Evolutionary conservation across 75 land plant genomes (phyloP).

Genomic region (Adiantum capillusveneris): DNA sequence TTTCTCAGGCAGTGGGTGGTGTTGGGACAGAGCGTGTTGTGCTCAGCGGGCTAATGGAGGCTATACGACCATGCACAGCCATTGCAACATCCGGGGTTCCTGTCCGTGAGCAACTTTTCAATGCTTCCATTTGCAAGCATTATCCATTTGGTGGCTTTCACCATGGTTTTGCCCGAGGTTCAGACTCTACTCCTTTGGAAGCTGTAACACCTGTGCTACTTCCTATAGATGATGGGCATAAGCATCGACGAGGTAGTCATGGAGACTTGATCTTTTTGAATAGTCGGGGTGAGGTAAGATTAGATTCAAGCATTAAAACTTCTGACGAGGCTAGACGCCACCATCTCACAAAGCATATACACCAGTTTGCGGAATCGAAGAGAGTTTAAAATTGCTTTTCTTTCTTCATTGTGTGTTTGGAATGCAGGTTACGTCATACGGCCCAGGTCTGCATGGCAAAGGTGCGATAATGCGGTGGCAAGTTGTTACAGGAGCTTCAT

Average conservation of each 20-base stretch:
- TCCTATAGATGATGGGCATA: slow-evolving; percentile 64
- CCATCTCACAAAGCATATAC: no score
- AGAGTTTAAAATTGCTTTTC: no score
- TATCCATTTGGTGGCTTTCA: slow-evolving; percentile 63
- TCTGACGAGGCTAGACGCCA: not conserved
- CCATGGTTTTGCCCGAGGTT: slow-evolving; percentile 52
- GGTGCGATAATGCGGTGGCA: slow-evolving; percentile 86
- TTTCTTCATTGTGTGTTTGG: not conserved
- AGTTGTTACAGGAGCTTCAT: slow-evolving; percentile 73
- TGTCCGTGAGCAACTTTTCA: slow-evolving; percentile 83
- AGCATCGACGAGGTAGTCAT: slow-evolving; percentile 81
- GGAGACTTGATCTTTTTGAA: slow-evolving; percentile 90
- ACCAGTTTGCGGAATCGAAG: no score
- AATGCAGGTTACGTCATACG: slow-evolving; percentile 84
- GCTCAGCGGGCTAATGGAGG: slow-evolving; percentile 84
- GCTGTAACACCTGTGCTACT: slow-evolving; percentile 82
- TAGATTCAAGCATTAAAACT: not conserved
- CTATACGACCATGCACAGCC: slow-evolving; percentile 89
- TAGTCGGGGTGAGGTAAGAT: slow-evolving; percentile 84
- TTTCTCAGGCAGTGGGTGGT: slow-evolving; percentile 79
- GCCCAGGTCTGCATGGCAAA: slow-evolving; percentile 60
- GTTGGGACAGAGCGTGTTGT: slow-evolving; percentile 79
- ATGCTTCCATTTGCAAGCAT: slow-evolving; percentile 89
- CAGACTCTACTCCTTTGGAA: slow-evolving; percentile 50
- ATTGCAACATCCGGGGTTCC: slow-evolving; percentile 98